Evolutionary conservation across 129 eudicot genomes (phyloP).

Genomic region (Flaveria sonorensis): DNA sequence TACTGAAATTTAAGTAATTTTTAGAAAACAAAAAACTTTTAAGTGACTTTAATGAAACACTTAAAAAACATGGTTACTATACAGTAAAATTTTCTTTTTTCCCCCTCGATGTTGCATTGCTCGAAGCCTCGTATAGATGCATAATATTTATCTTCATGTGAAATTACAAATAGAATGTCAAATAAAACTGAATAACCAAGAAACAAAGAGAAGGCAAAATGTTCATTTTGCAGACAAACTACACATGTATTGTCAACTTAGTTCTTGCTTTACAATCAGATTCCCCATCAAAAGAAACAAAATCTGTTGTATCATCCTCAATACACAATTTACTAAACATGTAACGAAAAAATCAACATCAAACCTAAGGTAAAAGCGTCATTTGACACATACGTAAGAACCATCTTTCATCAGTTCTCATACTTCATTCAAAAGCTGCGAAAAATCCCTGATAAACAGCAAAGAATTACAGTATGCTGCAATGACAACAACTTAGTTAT

Average conservation of each 20-base stretch:
- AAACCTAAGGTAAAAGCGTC: slow-evolving; percentile 29
- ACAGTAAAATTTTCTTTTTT: no score
- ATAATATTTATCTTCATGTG: no score
- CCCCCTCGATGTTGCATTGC: no score
- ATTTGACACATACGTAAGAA: slow-evolving; percentile 16
- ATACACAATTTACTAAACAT: slow-evolving; percentile 38
- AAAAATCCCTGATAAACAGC: background rate
- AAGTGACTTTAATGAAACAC: no score
- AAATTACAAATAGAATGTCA: background rate
- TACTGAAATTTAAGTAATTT: no score
- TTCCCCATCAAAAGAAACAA: slow-evolving; percentile 22
- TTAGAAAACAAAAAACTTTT: no score
- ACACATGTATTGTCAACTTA: slow-evolving; percentile 23
- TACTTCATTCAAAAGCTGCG: slow-evolving; percentile 27
- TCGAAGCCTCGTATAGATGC: no score
- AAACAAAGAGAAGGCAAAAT: slow-evolving; percentile 21
- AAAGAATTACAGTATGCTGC: slow-evolving; percentile 37
- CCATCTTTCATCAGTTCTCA: slow-evolving; percentile 23
- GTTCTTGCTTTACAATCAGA: slow-evolving; percentile 24
- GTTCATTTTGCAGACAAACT: slow-evolving; percentile 32
- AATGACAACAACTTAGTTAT: slow-evolving; percentile 21
- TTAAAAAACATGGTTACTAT: no score
- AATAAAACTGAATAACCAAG: background rate
- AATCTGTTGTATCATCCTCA: slow-evolving; percentile 26
- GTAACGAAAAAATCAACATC: background rate